Percentiles rank a stretch among this genome's conserved stretches.
Conservation (phyloP, 2,329 filamentous ascomycete species). For the Zasmidium citrigriseum region DNA sequence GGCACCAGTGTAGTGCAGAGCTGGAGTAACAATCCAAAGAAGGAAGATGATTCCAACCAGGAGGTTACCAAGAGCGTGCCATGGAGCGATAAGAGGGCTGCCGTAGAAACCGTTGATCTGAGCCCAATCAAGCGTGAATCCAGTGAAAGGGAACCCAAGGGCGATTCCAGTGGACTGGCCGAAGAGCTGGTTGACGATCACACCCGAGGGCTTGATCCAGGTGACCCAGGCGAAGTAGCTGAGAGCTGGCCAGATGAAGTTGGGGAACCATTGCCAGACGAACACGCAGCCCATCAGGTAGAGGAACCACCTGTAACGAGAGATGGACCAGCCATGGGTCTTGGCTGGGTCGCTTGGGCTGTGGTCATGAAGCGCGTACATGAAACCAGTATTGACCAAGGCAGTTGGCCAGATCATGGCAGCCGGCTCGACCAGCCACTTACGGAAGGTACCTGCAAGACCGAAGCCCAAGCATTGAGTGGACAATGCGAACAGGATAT, state of each 20-base stretch:
- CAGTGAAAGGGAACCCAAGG: constrained; percentile 51
- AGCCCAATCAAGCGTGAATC: constrained; percentile 87
- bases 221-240: constrained; percentile 89
- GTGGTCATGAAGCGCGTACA: constrained; percentile 61
- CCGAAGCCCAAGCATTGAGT: constrained; percentile 85
- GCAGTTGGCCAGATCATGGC: constrained; percentile 95
- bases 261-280: constrained; percentile 80
- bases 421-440: constrained; percentile 79
- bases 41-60: constrained; percentile 25
- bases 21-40: constrained; percentile 25
- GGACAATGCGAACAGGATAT: constrained; percentile 81
- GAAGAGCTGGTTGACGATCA: constrained; percentile 57
- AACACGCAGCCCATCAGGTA: constrained; percentile 70
- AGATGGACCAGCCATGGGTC: constrained; percentile 74
- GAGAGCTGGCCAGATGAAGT: constrained; percentile 74
- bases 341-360: constrained; percentile 48
- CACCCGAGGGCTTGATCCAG: constrained; percentile 80
- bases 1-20: constrained; percentile 65
- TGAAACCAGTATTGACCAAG: constrained; percentile 68
- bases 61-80: constrained; percentile 37
- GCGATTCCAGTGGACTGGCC: constrained; percentile 29
- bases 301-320: constrained; percentile 81
- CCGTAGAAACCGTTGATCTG: constrained; percentile 79
- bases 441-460: constrained; percentile 77
- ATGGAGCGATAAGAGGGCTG: constrained; percentile 54